Percentiles rank a stretch among this genome's conserved stretches.
Evolutionary conservation across 1,284 basidiomycete genomes (phyloP).

Genomic region (Apiotrichum gamsii): DNA sequence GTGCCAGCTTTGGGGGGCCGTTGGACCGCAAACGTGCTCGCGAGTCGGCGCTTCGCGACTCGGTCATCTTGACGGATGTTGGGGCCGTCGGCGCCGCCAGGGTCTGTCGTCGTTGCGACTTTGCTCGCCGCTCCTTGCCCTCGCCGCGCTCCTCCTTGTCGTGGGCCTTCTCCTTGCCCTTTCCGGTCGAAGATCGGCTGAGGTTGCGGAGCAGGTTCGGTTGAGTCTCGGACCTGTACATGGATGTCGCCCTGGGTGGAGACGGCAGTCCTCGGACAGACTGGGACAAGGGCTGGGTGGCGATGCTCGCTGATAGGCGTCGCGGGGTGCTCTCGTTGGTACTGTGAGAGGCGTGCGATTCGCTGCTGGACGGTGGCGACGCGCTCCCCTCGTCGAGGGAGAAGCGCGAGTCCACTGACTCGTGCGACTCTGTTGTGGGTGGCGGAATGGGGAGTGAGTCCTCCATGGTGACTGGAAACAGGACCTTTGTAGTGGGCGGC

Average conservation of each 20-base stretch:
- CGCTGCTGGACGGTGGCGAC: slow-evolving; percentile 2
- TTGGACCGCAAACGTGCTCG: slow-evolving; percentile 21
- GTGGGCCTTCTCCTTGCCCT: not conserved
- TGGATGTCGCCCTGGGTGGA: slow-evolving; percentile 7
- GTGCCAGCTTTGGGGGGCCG: slow-evolving; percentile 6
- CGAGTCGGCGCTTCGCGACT: slow-evolving; percentile 30
- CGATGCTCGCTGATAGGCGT: no score
- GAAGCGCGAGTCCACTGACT: no score
- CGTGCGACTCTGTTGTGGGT: slow-evolving; percentile 18
- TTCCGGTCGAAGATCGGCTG: not conserved
- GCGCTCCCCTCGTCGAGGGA: not conserved
- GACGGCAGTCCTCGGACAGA: not conserved
- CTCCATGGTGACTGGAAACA: slow-evolving; percentile 29
- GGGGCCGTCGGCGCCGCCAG: slow-evolving; percentile 26
- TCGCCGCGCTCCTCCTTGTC: slow-evolving; percentile 5
- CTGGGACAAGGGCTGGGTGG: not conserved
- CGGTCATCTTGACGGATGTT: slow-evolving; percentile 32
- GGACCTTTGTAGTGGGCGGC: slow-evolving; percentile 19
- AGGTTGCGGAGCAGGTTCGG: slow-evolving; percentile 5
- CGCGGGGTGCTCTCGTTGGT: slow-evolving; percentile 6
- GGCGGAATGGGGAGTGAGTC: slow-evolving; percentile 30
- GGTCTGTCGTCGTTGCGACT: slow-evolving; percentile 9
- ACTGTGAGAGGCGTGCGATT: slow-evolving; percentile 3
- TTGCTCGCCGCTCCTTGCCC: slow-evolving; percentile 13
- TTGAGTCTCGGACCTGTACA: slow-evolving; percentile 3